phyloP scores from a whole-genome alignment of 208 protist species.

The Naegleria lovaniensis region DNA sequence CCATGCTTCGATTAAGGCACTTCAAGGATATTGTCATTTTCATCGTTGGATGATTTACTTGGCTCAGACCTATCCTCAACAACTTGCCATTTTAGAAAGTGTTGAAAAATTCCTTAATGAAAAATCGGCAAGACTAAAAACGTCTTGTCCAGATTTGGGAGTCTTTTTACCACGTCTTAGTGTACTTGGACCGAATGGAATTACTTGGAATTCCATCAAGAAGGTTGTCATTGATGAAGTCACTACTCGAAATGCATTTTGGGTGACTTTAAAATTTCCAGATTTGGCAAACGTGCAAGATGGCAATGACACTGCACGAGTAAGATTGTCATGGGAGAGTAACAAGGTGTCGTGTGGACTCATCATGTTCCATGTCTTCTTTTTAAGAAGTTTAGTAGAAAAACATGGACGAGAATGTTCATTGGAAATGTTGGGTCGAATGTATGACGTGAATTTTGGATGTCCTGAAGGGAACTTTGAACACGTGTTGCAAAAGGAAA shows the following conservation, averaged over 20 bases:
- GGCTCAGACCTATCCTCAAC: not conserved
- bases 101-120: slow-evolving; percentile 36
- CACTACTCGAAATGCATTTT: not conserved
- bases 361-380: slow-evolving; percentile 7
- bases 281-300: not conserved
- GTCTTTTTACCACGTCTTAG: slow-evolving; percentile 3
- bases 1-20: not conserved
- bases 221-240: not conserved
- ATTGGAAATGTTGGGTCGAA: not conserved
- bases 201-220: not conserved
- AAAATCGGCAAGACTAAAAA: slow-evolving; percentile 30
- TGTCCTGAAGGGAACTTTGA: not conserved
- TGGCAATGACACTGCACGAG: not conserved
- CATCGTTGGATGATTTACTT: not conserved
- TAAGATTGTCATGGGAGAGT: not conserved
- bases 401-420: not conserved
- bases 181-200: not conserved
- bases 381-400: not conserved
- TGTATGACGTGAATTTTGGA: slow-evolving; percentile 12
- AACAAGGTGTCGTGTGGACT: not conserved
- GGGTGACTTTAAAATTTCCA: not conserved
- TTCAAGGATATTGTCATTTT: not conserved
- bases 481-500: not conserved
- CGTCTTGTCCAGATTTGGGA: not conserved
- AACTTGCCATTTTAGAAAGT: not conserved